Percentiles rank a stretch among this genome's conserved stretches.
phyloP scores from a whole-genome alignment of 352 stramenopile genomes.

The Pythium phragmitis region DNA sequence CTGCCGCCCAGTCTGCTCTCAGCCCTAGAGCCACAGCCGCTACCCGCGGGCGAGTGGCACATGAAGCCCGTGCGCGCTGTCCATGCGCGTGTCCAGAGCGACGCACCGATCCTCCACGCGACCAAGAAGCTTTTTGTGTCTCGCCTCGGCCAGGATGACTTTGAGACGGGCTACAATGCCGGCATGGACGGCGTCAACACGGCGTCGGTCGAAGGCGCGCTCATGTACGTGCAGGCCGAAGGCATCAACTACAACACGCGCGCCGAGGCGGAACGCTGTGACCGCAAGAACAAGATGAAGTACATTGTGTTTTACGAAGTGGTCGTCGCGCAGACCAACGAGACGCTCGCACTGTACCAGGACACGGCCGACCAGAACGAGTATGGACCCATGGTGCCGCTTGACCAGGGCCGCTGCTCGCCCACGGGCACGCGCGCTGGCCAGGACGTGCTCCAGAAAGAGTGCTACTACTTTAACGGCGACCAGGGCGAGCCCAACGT shows the following conservation, averaged over 20 bases:
- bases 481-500: slow-evolving; percentile 55
- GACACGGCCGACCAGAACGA: slow-evolving; percentile 34
- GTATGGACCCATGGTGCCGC: slow-evolving; percentile 67
- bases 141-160: slow-evolving; percentile 13
- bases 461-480: slow-evolving; percentile 71
- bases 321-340: slow-evolving; percentile 59
- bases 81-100: slow-evolving; percentile 26
- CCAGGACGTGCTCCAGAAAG: slow-evolving; percentile 39
- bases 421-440: slow-evolving; percentile 20
- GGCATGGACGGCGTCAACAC: slow-evolving; percentile 38
- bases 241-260: slow-evolving; percentile 65
- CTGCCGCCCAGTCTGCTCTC: background rate
- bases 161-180: slow-evolving; percentile 13
- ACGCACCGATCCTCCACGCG: slow-evolving; percentile 24
- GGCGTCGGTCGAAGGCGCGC: slow-evolving; percentile 56
- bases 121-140: slow-evolving; percentile 29
- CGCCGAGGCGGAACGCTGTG: slow-evolving; percentile 23
- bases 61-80: slow-evolving; percentile 29
- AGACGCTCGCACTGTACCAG: slow-evolving; percentile 58
- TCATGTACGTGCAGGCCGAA: slow-evolving; percentile 88
- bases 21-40: slow-evolving; percentile 9
- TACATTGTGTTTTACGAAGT: slow-evolving; percentile 82
- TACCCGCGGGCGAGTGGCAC: slow-evolving; percentile 16
- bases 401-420: slow-evolving; percentile 67
- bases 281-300: slow-evolving; percentile 53